Evolutionary conservation across 352 stramenopile genomes (phyloP).

Genomic region (Halophytophthora polymorphica): DNA sequence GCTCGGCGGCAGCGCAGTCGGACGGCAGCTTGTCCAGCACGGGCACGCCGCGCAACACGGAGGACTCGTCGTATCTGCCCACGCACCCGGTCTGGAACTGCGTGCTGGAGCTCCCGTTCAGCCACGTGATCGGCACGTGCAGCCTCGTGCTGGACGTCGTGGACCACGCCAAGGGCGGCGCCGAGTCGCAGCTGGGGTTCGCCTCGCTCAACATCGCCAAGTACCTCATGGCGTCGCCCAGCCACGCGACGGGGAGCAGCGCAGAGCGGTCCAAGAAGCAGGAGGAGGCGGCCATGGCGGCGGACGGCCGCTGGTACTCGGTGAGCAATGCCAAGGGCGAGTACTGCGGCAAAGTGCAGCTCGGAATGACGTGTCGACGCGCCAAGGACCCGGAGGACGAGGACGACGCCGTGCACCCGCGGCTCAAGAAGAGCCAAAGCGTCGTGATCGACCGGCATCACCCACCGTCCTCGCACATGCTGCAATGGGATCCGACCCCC

Average conservation of each 20-base stretch:
- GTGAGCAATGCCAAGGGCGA: slow-evolving; percentile 83
- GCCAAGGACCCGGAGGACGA: slow-evolving; percentile 22
- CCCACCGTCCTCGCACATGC: slow-evolving; percentile 65
- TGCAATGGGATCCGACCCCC: slow-evolving; percentile 64
- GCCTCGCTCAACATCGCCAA: slow-evolving; percentile 77
- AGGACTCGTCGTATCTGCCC: slow-evolving; percentile 52
- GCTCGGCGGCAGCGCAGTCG: slow-evolving; percentile 9
- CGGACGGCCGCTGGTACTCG: slow-evolving; percentile 80
- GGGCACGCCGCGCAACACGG: slow-evolving; percentile 49
- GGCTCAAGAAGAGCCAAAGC: slow-evolving; percentile 74
- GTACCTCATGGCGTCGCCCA: slow-evolving; percentile 70
- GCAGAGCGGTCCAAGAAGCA: slow-evolving; percentile 33
- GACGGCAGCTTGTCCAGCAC: slow-evolving; percentile 50
- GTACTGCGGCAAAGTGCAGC: slow-evolving; percentile 82
- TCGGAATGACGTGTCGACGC: slow-evolving; percentile 71
- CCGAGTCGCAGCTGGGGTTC: slow-evolving; percentile 54
- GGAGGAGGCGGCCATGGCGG: slow-evolving; percentile 70
- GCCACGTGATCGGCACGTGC: slow-evolving; percentile 71
- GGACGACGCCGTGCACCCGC: slow-evolving; percentile 39
- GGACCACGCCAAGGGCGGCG: slow-evolving; percentile 45
- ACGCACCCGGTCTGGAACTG: slow-evolving; percentile 84
- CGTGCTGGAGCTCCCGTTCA: slow-evolving; percentile 72
- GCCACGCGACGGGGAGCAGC: slow-evolving; percentile 18
- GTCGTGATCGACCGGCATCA: slow-evolving; percentile 72
- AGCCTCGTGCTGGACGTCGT: slow-evolving; percentile 74